Conservation (phyloP, 2,329 filamentous ascomycete species). For the Claviceps sp. region DNA sequence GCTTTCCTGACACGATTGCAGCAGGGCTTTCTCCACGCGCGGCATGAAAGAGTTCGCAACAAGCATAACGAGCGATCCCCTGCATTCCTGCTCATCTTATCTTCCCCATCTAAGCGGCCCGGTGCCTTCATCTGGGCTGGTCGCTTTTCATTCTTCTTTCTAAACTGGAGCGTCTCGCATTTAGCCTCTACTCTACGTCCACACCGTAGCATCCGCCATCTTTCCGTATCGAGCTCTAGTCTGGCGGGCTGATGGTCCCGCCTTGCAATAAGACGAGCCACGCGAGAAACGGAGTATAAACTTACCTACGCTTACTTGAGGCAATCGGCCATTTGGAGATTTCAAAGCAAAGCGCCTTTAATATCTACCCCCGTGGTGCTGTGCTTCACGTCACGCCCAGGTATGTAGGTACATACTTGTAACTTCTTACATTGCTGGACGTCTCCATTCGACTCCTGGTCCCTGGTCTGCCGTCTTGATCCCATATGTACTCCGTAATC, state of each 20-base stretch:
- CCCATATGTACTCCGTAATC: neutral
- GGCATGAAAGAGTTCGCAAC: neutral
- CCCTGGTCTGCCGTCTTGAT: constrained; percentile 1
- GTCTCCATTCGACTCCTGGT: neutral
- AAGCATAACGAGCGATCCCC: neutral
- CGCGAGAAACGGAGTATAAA: too few species aligned
- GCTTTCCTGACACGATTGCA: neutral
- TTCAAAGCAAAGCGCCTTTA: too few species aligned
- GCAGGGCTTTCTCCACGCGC: neutral
- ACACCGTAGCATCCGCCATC: neutral
- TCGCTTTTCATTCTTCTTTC: neutral
- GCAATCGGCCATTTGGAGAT: too few species aligned
- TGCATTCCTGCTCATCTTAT: constrained; percentile 2
- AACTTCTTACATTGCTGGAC: too few species aligned
- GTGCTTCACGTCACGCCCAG: too few species aligned
- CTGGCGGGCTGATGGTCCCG: too few species aligned
- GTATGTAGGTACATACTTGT: too few species aligned
- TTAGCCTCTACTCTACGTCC: neutral
- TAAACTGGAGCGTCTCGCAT: neutral
- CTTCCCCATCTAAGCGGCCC: neutral
- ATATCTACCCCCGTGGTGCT: too few species aligned
- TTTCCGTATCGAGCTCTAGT: neutral
- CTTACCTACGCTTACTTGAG: too few species aligned
- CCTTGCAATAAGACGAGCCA: too few species aligned
- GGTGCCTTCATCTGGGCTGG: neutral